These are phyloP conservation scores for Diaporthe ilicicola DNA, from an alignment of 2,329 filamentous ascomycete genomes.

Conservation along the genomic window DNA sequence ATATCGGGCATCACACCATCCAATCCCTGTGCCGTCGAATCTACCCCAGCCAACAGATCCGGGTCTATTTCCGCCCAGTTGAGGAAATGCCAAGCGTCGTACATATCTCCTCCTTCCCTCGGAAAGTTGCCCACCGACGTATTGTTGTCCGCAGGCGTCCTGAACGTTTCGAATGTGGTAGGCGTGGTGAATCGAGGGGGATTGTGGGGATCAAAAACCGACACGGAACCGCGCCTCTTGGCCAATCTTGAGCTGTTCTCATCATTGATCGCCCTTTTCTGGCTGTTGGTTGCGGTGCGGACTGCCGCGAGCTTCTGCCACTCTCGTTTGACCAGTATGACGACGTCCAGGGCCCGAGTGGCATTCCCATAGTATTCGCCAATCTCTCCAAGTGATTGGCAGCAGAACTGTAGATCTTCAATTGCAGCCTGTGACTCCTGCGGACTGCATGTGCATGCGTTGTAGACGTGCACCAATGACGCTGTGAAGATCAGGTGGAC, in stretches of 20 bases:
- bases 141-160: background rate
- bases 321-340: background rate
- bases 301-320: background rate
- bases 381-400: background rate
- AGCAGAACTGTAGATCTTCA: background rate
- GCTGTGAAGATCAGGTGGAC: background rate
- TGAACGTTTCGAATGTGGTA: background rate
- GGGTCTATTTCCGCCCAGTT: constrained; percentile 4
- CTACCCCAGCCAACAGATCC: background rate
- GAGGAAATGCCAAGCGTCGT: constrained; percentile 1
- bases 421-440: background rate
- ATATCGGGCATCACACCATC: background rate
- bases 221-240: background rate
- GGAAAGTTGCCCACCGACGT: background rate
- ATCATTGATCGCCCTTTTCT: background rate
- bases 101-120: background rate
- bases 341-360: background rate
- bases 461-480: background rate
- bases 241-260: background rate
- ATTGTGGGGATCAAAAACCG: background rate
- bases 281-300: background rate
- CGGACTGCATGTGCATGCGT: background rate
- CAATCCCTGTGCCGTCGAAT: background rate
- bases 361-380: background rate
- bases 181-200: background rate